Percentiles rank a stretch among this genome's conserved stretches.
Conservation (phyloP, 2,329 filamentous ascomycete species). For the Apiospora koreana region DNA sequence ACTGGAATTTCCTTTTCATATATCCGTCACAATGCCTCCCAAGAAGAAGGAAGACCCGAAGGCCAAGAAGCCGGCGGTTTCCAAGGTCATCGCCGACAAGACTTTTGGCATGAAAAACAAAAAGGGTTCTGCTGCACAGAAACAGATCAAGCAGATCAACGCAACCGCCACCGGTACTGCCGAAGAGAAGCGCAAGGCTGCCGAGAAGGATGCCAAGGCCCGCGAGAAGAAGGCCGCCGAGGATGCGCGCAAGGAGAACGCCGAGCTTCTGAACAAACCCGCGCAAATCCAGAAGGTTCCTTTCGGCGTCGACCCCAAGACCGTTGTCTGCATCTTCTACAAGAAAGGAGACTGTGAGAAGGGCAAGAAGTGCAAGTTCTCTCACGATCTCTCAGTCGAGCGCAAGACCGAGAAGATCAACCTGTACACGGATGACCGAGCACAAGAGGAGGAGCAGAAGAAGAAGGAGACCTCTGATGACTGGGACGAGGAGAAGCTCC, state of each 20-base stretch:
- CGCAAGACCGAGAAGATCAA: conserved; percentile 91
- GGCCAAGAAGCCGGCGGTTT: conserved; percentile 51
- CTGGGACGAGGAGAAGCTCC: conserved; percentile 96
- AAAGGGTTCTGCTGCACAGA: conserved; percentile 90
- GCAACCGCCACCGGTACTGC: conserved; percentile 76
- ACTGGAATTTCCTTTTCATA: not conserved
- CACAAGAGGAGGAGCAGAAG: conserved; percentile 73
- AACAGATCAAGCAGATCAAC: conserved; percentile 82
- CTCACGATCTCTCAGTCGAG: conserved; percentile 85
- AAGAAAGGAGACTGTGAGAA: conserved; percentile 98
- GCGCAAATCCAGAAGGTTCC: conserved; percentile 97
- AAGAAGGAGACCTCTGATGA: conserved; percentile 91
- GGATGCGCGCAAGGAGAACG: conserved; percentile 76
- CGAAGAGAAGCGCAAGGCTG: conserved; percentile 80
- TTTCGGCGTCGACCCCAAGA: conserved; percentile 98
- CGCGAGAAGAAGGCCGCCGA: conserved; percentile 92
- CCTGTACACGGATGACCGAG: conserved; percentile 82
- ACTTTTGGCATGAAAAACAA: conserved; percentile 99
- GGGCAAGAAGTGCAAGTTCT: conserved; percentile 97
- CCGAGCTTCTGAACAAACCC: conserved; percentile 83
- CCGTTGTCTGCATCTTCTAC: conserved; percentile 92
- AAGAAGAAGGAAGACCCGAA: conserved; percentile 60
- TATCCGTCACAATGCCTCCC: conserved; percentile 68
- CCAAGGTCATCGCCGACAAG: conserved; percentile 82
- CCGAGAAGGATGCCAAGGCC: conserved; percentile 68